These are phyloP conservation scores for Rhazya stricta DNA, from an alignment of 257 asterid species.

Conservation along the genomic window DNA sequence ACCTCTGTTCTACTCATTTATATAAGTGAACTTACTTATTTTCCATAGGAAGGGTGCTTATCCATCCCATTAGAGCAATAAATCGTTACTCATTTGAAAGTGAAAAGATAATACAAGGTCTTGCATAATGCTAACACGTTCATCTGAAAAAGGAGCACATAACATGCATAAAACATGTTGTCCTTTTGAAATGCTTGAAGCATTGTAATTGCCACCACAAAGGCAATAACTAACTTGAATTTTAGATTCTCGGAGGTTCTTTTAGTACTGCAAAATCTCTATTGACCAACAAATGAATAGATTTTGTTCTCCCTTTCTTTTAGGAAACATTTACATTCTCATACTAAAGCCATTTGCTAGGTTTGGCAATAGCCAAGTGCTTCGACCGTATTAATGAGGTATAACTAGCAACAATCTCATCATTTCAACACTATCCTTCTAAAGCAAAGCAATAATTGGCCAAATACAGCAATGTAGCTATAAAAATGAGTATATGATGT, in stretches of 20 bases:
- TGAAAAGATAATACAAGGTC: background rate
- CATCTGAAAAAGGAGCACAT: background rate
- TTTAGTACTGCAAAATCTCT: background rate
- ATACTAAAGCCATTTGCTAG: background rate
- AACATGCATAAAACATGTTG: background rate
- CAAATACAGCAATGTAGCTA: background rate
- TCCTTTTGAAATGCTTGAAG: background rate
- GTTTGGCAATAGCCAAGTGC: background rate
- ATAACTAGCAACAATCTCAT: background rate
- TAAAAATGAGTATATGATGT: background rate
- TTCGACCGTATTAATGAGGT: background rate
- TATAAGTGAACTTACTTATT: background rate
- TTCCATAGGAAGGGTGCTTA: background rate
- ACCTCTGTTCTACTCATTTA: background rate
- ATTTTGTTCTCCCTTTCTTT: background rate
- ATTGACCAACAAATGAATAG: background rate
- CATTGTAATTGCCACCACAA: background rate
- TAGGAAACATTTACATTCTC: background rate
- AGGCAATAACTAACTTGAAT: background rate
- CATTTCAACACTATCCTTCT: background rate
- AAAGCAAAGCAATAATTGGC: background rate
- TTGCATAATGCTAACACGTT: background rate
- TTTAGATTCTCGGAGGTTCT: background rate
- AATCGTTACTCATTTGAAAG: background rate
- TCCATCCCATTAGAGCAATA: background rate